Evolutionary conservation across 2,329 filamentous ascomycete species (phyloP).

Genomic region (Huntiella decipiens): DNA sequence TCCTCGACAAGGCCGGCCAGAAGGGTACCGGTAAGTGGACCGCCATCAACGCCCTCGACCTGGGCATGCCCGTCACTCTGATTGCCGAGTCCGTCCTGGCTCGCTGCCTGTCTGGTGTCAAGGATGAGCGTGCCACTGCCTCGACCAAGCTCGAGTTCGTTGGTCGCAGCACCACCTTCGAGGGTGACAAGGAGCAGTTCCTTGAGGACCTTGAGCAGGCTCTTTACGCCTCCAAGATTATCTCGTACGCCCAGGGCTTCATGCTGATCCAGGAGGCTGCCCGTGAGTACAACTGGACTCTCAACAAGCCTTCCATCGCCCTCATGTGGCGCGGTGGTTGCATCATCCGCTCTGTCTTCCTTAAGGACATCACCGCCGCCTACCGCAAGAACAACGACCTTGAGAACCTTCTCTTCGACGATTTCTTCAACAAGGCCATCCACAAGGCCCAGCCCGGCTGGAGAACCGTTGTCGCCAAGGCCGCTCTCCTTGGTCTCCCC

Average conservation of each 20-base stretch:
- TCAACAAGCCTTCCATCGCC: constrained; percentile 99
- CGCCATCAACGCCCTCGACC: constrained; percentile 93
- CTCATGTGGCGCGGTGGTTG: constrained; percentile 99
- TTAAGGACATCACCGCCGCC: constrained; percentile 96
- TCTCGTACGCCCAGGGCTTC: constrained; percentile 98
- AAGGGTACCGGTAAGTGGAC: constrained; percentile 99
- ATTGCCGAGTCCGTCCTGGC: constrained; percentile 95
- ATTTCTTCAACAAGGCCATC: constrained; percentile 99
- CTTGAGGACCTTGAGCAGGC: constrained; percentile 96
- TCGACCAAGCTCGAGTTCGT: constrained; percentile 54
- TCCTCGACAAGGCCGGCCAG: constrained; percentile 93
- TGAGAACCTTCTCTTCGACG: constrained; percentile 94
- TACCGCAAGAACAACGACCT: constrained; percentile 90
- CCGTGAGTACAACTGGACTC: constrained; percentile 92
- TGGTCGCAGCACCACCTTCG: constrained; percentile 58
- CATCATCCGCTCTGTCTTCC: constrained; percentile 99
- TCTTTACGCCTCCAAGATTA: constrained; percentile 98
- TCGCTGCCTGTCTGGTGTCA: constrained; percentile 84
- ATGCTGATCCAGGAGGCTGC: constrained; percentile 99
- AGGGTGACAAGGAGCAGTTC: constrained; percentile 82
- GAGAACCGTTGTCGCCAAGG: constrained; percentile 81
- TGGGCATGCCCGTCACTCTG: constrained; percentile 94
- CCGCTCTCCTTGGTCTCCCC: constrained; percentile 84
- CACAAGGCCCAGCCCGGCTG: constrained; percentile 86
- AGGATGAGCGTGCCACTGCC: constrained; percentile 76